These are phyloP conservation scores for Stephania cephalantha DNA, from an alignment of 164 flowering plant genomes.

Conservation along the genomic window DNA sequence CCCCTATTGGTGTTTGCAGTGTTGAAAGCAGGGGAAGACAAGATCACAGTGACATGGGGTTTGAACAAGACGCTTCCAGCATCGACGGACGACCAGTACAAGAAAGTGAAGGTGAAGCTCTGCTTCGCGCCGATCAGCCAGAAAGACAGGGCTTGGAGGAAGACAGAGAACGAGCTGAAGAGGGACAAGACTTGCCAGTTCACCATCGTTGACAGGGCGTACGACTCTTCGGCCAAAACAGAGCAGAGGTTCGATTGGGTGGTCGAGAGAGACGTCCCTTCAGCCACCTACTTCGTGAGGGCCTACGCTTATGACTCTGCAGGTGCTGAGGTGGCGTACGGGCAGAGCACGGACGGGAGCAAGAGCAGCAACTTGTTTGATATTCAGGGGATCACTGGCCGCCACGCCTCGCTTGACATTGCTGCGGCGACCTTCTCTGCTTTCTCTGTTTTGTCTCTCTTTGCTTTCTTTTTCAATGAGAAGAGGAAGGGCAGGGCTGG, in stretches of 20 bases:
- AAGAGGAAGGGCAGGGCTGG: constrained; percentile 48
- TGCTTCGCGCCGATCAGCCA: constrained; percentile 70
- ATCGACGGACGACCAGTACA: constrained; percentile 36
- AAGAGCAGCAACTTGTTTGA: constrained; percentile 48
- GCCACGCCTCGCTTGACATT: constrained; percentile 59
- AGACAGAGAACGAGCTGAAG: constrained; percentile 34
- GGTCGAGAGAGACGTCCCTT: constrained; percentile 19
- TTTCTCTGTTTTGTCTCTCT: constrained; percentile 58
- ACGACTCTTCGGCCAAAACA: constrained; percentile 18
- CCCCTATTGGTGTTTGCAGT: constrained; percentile 24
- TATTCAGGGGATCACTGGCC: constrained; percentile 57
- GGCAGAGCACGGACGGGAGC: constrained; percentile 53
- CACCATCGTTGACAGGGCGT: constrained; percentile 29
- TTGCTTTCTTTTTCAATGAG: constrained; percentile 58
- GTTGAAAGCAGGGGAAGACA: constrained; percentile 38
- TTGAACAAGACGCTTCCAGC: constrained; percentile 27
- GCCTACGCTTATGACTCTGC: constrained; percentile 22
- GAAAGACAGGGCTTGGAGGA: constrained; percentile 56
- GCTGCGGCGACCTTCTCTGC: constrained; percentile 69
- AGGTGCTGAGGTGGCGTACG: constrained; percentile 44
- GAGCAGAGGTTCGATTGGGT: constrained; percentile 9
- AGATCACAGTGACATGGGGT: constrained; percentile 48
- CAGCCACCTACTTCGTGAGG: constrained; percentile 27
- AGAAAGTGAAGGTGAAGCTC: constrained; percentile 44
- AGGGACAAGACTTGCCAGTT: constrained; percentile 62